Conservation (phyloP, 176 grass and related monocot genomes). For the Canna indica region DNA sequence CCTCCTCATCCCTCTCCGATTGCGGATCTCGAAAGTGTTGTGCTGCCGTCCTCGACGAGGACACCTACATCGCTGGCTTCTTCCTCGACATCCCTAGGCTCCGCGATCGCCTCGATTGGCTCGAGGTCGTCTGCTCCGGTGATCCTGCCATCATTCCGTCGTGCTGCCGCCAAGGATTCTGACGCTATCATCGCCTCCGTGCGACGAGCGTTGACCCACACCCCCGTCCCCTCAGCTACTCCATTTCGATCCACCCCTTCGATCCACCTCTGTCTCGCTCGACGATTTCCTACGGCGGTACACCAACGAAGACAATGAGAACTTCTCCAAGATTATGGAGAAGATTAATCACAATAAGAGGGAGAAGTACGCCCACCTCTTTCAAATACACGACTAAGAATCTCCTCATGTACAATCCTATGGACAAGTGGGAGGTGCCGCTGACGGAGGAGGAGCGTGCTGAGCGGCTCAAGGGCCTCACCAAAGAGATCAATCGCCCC, state of each 20-base stretch:
- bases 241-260: conserved; percentile 25
- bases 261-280: conserved; percentile 35
- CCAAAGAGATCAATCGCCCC: conserved; percentile 69
- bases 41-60: conserved; percentile 67
- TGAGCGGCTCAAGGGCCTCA: conserved; percentile 53
- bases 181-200: neutral
- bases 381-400: conserved; percentile 84
- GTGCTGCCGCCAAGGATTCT: conserved; percentile 4
- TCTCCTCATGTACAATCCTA: conserved; percentile 85
- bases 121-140: conserved; percentile 60
- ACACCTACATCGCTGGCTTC: conserved; percentile 71
- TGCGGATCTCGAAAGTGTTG: conserved; percentile 33
- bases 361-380: conserved; percentile 66
- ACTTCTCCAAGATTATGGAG: conserved; percentile 76
- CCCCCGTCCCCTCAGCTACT: conserved; percentile 48
- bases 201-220: conserved; percentile 19
- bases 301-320: conserved; percentile 96
- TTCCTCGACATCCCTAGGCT: conserved; percentile 83
- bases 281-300: conserved; percentile 63
- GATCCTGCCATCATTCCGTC: conserved; percentile 70
- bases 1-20: conserved; percentile 24
- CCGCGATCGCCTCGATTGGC: conserved; percentile 89
- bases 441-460: conserved; percentile 73
- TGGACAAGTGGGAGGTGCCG: conserved; percentile 43
- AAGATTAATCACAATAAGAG: conserved; percentile 70